Evolutionary conservation across 164 flowering plant genomes (phyloP).

Genomic region (Berberis vulgaris): DNA sequence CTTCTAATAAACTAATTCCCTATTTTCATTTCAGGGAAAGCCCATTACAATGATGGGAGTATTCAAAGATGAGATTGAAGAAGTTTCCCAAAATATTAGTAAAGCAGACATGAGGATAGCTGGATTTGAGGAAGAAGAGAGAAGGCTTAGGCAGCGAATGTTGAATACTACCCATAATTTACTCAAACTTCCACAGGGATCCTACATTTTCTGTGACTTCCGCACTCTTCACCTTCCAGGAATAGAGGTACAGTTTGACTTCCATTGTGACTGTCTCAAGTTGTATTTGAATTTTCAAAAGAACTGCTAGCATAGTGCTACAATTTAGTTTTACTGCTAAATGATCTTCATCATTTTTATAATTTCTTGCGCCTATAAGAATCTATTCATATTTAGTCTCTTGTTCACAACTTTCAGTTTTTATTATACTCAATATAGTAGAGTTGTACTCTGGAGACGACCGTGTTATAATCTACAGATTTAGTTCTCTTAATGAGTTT

Average conservation of each 20-base stretch:
- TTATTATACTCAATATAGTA: background rate
- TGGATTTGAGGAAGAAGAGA: constrained; percentile 95
- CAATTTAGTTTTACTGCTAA: too few species aligned
- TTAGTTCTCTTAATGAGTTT: too few species aligned
- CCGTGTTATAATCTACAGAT: background rate
- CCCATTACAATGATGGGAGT: constrained; percentile 93
- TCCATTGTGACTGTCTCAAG: background rate
- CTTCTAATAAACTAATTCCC: background rate
- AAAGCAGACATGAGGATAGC: constrained; percentile 63
- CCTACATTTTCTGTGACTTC: constrained; percentile 77
- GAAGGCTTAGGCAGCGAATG: constrained; percentile 46
- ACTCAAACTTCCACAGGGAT: constrained; percentile 69
- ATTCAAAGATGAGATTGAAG: constrained; percentile 61
- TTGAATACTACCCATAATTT: constrained; percentile 18
- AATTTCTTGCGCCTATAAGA: too few species aligned
- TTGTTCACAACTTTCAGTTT: background rate
- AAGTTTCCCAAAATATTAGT: constrained; percentile 35
- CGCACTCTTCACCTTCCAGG: constrained; percentile 86
- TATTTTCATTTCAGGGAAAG: constrained; percentile 47
- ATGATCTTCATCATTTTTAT: too few species aligned
- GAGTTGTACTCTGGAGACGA: background rate
- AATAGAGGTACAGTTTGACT: constrained; percentile 41
- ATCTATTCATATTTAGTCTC: background rate
- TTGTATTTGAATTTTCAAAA: background rate
- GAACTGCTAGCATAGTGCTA: background rate